phyloP scores from a whole-genome alignment of 805 yeast species.

The Starmera caribaea region DNA sequence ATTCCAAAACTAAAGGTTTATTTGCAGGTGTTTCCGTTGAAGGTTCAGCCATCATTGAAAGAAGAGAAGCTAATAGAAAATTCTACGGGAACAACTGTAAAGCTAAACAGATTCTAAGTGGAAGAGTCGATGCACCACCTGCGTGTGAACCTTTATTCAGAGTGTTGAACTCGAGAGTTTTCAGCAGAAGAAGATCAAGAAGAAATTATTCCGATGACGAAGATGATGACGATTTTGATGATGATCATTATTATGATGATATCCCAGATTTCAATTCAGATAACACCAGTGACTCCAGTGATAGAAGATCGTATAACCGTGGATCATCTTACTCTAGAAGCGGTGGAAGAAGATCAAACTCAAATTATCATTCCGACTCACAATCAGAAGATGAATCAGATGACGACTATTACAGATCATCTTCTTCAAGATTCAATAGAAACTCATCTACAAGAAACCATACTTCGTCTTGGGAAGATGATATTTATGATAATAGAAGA shows the following conservation, averaged over 20 bases:
- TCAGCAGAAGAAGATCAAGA: conserved; percentile 39
- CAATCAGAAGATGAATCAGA: conserved; percentile 25
- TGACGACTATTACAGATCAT: conserved; percentile 30
- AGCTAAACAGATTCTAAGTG: conserved; percentile 76
- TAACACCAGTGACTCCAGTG: conserved; percentile 18
- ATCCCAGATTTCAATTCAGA: conserved; percentile 26
- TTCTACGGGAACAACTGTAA: conserved; percentile 86
- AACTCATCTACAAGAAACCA: conserved; percentile 1
- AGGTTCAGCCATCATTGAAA: conserved; percentile 93
- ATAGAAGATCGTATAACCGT: conserved; percentile 17
- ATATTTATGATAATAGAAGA: conserved; percentile 50
- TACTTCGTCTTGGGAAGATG: conserved; percentile 75
- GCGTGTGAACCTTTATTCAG: conserved; percentile 82
- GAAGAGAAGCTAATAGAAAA: conserved; percentile 94
- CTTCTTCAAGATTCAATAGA: conserved; percentile 8
- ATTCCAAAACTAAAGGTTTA: conserved; percentile 92
- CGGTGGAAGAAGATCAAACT: neutral
- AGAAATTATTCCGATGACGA: conserved; percentile 25
- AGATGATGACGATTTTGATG: conserved; percentile 37
- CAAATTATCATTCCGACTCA: conserved; percentile 1
- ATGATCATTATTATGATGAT: conserved; percentile 67
- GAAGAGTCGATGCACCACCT: conserved; percentile 89
- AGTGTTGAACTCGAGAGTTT: conserved; percentile 78
- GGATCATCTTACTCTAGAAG: conserved; percentile 5
- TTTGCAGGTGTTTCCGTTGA: conserved; percentile 97